Conservation (phyloP, 768 basidiomycete genomes). For the Galerina marginata region DNA sequence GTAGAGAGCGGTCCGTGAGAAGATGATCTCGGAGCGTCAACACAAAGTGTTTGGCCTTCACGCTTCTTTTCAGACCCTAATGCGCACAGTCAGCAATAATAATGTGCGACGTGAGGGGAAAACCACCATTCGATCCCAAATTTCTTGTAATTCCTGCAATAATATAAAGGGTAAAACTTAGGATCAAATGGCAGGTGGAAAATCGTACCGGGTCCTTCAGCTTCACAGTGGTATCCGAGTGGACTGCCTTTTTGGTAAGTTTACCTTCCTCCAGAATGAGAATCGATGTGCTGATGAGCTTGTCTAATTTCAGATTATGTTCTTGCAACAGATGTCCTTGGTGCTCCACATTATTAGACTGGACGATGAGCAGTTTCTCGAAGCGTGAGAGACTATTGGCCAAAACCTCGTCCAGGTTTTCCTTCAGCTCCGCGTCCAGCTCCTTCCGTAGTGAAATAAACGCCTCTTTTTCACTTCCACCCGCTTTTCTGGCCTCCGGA, state of each 20-base stretch:
- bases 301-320: slow-evolving; percentile 6
- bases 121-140: slow-evolving; percentile 17
- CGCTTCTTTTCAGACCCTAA: slow-evolving; percentile 43
- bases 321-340: neutral
- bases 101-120: neutral
- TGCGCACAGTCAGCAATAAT: neutral
- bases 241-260: slow-evolving; percentile 5
- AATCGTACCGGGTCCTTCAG: slow-evolving; percentile 15
- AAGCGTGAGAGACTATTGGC: slow-evolving; percentile 11
- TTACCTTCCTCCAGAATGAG: slow-evolving; percentile 11
- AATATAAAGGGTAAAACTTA: neutral
- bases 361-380: slow-evolving; percentile 14
- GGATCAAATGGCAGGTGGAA: neutral
- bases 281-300: slow-evolving; percentile 1
- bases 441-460: neutral
- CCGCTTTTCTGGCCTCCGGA: neutral
- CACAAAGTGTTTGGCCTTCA: slow-evolving; percentile 44
- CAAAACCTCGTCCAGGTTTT: slow-evolving; percentile 5
- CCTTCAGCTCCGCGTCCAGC: slow-evolving; percentile 6
- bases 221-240: neutral
- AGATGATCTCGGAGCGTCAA: slow-evolving; percentile 44
- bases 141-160: slow-evolving; percentile 8
- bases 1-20: slow-evolving; percentile 19
- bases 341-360: slow-evolving; percentile 7
- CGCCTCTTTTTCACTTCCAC: neutral